Evolutionary conservation across 257 asterid genomes (phyloP).

Genomic region (Capsicum baccatum): DNA sequence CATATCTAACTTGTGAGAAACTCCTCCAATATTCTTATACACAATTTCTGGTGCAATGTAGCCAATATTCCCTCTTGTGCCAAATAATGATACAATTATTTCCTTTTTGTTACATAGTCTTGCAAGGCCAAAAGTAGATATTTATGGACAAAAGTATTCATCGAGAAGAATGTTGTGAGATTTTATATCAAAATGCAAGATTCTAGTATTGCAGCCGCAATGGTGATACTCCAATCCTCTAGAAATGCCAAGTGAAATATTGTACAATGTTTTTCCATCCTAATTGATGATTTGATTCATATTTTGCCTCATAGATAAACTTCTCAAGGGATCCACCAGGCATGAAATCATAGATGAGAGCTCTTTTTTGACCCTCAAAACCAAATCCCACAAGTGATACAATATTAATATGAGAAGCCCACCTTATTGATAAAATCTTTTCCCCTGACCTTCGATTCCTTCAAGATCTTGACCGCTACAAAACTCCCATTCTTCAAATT

Average conservation of each 20-base stretch:
- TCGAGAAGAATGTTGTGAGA: constrained; percentile 29
- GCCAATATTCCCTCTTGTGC: not conserved
- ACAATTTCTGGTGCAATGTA: constrained; percentile 27
- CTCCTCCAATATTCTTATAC: not conserved
- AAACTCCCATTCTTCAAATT: not conserved
- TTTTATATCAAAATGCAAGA: constrained; percentile 12
- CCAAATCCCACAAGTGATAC: constrained; percentile 29
- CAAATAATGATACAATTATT: not conserved
- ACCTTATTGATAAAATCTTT: constrained; percentile 26
- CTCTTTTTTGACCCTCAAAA: constrained; percentile 21
- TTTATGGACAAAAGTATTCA: constrained; percentile 28
- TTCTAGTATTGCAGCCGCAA: constrained; percentile 19
- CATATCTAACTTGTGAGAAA: constrained; percentile 27
- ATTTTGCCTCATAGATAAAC: constrained; percentile 12
- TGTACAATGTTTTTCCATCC: constrained; percentile 21
- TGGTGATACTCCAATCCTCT: constrained; percentile 24
- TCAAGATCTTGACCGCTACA: constrained; percentile 20
- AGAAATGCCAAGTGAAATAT: constrained; percentile 9
- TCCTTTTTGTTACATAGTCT: constrained; percentile 22
- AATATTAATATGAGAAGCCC: constrained; percentile 26
- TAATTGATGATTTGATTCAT: not conserved
- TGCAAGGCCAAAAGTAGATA: constrained; percentile 29
- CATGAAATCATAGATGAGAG: constrained; percentile 21
- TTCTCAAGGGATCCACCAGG: constrained; percentile 20
- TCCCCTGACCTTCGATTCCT: constrained; percentile 4